Evolutionary conservation across 768 basidiomycete genomes (phyloP).

Genomic region (Leucosporidium scottii): DNA sequence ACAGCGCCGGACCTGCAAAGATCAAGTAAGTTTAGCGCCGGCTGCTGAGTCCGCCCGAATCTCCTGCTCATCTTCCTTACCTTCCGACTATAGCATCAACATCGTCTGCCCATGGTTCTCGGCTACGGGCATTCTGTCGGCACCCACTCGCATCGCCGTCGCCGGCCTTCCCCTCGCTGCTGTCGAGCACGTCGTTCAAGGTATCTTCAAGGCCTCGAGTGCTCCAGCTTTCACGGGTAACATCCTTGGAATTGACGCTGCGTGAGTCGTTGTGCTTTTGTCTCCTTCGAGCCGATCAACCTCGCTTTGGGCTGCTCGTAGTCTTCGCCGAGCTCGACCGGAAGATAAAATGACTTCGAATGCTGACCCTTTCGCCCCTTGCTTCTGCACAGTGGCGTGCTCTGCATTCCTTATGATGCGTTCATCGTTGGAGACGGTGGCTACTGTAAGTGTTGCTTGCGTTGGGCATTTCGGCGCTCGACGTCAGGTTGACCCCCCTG

Average conservation of each 20-base stretch:
- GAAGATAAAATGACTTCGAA: too few species aligned
- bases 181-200: background rate
- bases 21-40: too few species aligned
- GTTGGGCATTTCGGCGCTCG: too few species aligned
- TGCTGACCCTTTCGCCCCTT: background rate
- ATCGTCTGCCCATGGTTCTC: background rate
- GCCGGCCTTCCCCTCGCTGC: background rate
- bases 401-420: background rate
- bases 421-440: background rate
- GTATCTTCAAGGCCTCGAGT: background rate
- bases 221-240: background rate
- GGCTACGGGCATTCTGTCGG: background rate
- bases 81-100: background rate
- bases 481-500: too few species aligned
- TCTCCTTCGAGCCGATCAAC: too few species aligned
- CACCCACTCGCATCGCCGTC: background rate
- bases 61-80: background rate
- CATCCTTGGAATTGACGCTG: background rate
- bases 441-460: background rate
- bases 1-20: too few species aligned
- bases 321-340: too few species aligned
- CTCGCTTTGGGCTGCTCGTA: too few species aligned
- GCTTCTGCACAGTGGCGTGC: background rate
- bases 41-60: too few species aligned
- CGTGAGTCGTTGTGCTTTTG: background rate